Evolutionary conservation across 495 filamentous ascomycete genomes (phyloP).

Genomic region (Thozetella sp.): DNA sequence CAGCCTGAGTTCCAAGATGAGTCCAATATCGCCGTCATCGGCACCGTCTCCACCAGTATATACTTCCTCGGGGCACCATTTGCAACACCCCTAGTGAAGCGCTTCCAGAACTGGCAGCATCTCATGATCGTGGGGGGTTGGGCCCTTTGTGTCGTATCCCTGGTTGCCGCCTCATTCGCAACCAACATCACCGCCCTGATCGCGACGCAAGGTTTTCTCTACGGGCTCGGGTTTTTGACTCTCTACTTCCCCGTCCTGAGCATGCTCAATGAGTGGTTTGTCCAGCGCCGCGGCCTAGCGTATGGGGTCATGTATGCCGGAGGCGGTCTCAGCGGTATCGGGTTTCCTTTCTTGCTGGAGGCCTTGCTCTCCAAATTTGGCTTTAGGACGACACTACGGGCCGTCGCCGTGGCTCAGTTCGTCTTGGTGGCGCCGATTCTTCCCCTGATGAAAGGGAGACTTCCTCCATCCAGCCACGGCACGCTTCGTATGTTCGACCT

Average conservation of each 20-base stretch:
- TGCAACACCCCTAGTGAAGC: conserved; percentile 23
- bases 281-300: conserved; percentile 37
- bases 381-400: conserved; percentile 34
- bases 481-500: conserved; percentile 5
- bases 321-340: conserved; percentile 30
- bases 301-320: conserved; percentile 41
- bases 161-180: conserved; percentile 33
- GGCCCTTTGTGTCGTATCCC: conserved; percentile 23
- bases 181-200: conserved; percentile 25
- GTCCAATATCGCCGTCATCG: conserved; percentile 29
- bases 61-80: conserved; percentile 28
- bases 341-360: conserved; percentile 35
- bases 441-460: conserved; percentile 5
- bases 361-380: conserved; percentile 28
- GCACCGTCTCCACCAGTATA: conserved; percentile 27
- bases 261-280: conserved; percentile 26
- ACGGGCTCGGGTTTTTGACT: conserved; percentile 35
- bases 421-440: conserved; percentile 27
- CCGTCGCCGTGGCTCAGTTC: conserved; percentile 23
- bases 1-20: conserved; percentile 26
- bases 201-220: conserved; percentile 35
- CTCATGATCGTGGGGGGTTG: conserved; percentile 32
- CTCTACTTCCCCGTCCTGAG: conserved; percentile 32
- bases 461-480: background rate
- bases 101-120: conserved; percentile 23